These are phyloP conservation scores for Helminthosporium solani DNA, from an alignment of 2,329 filamentous ascomycete species.

Conservation along the genomic window DNA sequence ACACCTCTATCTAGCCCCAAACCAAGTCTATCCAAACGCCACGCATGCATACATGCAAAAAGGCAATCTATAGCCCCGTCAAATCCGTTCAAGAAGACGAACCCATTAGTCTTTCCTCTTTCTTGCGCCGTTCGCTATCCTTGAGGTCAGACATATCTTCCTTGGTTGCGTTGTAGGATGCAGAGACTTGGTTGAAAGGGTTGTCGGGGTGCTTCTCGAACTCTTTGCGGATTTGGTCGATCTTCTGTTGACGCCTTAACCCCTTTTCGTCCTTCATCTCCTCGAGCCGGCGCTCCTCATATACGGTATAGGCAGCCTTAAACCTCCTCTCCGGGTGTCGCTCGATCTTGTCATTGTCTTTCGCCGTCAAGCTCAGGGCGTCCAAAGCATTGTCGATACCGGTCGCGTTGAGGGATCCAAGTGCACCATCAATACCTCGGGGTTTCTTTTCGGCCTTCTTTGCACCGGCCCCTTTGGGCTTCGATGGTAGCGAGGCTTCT, in stretches of 20 bases:
- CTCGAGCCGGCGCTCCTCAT: conserved; percentile 74
- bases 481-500: conserved; percentile 66
- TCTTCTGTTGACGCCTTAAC: conserved; percentile 77
- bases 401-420: conserved; percentile 67
- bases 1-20: background rate
- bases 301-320: conserved; percentile 81
- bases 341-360: conserved; percentile 72
- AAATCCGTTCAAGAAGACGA: conserved; percentile 10
- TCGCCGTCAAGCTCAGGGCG: conserved; percentile 69
- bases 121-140: conserved; percentile 68
- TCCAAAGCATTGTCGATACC: conserved; percentile 95
- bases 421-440: conserved; percentile 68
- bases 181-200: conserved; percentile 84
- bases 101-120: conserved; percentile 65
- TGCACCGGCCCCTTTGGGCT: conserved; percentile 66
- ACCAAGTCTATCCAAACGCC: conserved; percentile 18
- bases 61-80: background rate
- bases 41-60: conserved; percentile 10
- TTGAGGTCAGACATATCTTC: conserved; percentile 71
- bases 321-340: conserved; percentile 84
- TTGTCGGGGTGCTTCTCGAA: conserved; percentile 95
- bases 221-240: conserved; percentile 82
- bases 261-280: conserved; percentile 88
- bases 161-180: conserved; percentile 72
- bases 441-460: conserved; percentile 58